A percentile compares a stretch with the other conserved stretches of the same genome.
These are phyloP conservation scores for Erodium trifolium DNA, from an alignment of 441 rosid species.

Conservation along the genomic window DNA sequence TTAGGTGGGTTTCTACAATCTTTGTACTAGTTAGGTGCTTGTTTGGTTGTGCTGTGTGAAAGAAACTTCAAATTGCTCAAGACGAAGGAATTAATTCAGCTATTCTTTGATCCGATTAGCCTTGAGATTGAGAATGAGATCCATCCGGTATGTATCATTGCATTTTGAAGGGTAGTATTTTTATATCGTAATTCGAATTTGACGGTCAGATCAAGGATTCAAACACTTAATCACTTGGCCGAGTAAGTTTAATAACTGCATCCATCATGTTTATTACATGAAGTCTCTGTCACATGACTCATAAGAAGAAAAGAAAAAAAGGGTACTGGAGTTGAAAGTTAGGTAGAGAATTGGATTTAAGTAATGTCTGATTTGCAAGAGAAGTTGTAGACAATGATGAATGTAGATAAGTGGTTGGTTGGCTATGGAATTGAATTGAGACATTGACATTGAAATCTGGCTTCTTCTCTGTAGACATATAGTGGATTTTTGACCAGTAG, in stretches of 20 bases:
- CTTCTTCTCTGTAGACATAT: background rate
- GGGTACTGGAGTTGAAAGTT: background rate
- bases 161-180: background rate
- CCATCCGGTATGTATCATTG: background rate
- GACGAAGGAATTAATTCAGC: background rate
- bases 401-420: background rate
- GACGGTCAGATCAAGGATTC: too few relatives aligned
- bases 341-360: background rate
- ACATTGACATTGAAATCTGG: background rate
- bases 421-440: background rate
- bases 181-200: too few relatives aligned
- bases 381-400: background rate
- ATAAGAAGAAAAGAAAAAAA: background rate
- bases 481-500: background rate
- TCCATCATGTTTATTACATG: too few relatives aligned
- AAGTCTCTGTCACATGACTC: too few relatives aligned
- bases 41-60: background rate
- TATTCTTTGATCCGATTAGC: background rate
- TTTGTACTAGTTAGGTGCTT: background rate
- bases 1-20: background rate
- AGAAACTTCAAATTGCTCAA: background rate
- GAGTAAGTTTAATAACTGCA: too few relatives aligned
- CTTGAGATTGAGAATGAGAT: background rate
- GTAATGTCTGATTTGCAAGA: background rate
- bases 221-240: too few relatives aligned